These are phyloP conservation scores for Pseudogymnoascus sp. DNA, from an alignment of 2,329 filamentous ascomycete species.

Conservation along the genomic window DNA sequence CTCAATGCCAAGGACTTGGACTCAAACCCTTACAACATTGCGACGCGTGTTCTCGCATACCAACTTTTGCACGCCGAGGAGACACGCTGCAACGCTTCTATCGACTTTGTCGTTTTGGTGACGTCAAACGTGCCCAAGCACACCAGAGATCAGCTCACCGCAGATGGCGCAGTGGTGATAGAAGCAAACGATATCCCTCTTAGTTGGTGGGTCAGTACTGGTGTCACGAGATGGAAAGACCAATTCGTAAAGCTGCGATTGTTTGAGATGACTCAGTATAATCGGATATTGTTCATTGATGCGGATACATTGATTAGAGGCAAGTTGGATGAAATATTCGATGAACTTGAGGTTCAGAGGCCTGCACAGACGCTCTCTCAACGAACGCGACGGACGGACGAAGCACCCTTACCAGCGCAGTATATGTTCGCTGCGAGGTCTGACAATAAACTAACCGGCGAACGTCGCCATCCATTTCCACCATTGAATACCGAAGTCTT, in stretches of 20 bases:
- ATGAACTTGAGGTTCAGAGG: conserved; percentile 20
- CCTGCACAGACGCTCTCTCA: conserved; percentile 18
- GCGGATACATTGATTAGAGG: conserved; percentile 32
- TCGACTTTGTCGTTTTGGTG: conserved; percentile 32
- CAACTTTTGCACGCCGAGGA: conserved; percentile 32
- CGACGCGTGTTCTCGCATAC: conserved; percentile 32
- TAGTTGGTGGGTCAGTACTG: conserved; percentile 30
- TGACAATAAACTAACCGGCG: conserved; percentile 28
- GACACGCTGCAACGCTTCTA: conserved; percentile 27
- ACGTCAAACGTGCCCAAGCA: conserved; percentile 24
- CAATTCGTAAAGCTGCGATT: conserved; percentile 36
- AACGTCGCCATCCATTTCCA: conserved; percentile 30
- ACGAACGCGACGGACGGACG: conserved; percentile 21
- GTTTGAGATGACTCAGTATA: conserved; percentile 33
- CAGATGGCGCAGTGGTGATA: conserved; percentile 33
- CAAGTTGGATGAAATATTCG: conserved; percentile 32
- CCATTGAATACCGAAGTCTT: conserved; percentile 28
- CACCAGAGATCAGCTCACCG: conserved; percentile 27
- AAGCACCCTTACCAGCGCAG: conserved; percentile 25
- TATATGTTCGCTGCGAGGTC: conserved; percentile 30
- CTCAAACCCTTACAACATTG: conserved; percentile 29
- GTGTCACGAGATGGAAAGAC: conserved; percentile 33
- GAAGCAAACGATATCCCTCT: conserved; percentile 28
- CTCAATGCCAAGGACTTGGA: conserved; percentile 24
- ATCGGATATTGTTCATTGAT: conserved; percentile 36